Conservation (phyloP, 2,329 filamentous ascomycete species). For the Fusarium beomiforme region DNA sequence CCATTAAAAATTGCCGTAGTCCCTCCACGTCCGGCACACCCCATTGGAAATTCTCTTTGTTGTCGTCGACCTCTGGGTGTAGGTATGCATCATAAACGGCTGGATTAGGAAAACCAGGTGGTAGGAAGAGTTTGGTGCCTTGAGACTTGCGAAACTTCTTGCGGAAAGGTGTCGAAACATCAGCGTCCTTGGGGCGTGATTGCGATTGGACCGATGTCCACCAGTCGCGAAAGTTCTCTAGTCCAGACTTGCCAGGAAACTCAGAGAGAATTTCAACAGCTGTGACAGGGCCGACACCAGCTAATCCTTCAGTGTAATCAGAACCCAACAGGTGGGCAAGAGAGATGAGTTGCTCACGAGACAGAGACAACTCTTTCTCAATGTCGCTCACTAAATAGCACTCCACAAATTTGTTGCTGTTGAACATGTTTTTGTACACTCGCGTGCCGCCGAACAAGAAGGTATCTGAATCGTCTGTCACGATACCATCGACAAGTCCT, state of each 20-base stretch:
- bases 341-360: slow-evolving; percentile 86
- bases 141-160: slow-evolving; percentile 87
- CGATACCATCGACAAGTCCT: slow-evolving; percentile 94
- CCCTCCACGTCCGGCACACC: slow-evolving; percentile 93
- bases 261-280: slow-evolving; percentile 94
- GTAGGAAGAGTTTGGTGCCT: slow-evolving; percentile 85
- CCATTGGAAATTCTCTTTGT: slow-evolving; percentile 87
- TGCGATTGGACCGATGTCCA: slow-evolving; percentile 80
- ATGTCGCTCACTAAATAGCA: slow-evolving; percentile 89
- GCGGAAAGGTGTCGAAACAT: slow-evolving; percentile 72
- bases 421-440: slow-evolving; percentile 99
- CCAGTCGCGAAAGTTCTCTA: slow-evolving; percentile 87
- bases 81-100: slow-evolving; percentile 87
- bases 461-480: slow-evolving; percentile 96
- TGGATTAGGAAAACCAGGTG: slow-evolving; percentile 78
- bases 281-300: slow-evolving; percentile 91
- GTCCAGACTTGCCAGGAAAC: slow-evolving; percentile 70
- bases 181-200: slow-evolving; percentile 71
- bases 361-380: slow-evolving; percentile 87
- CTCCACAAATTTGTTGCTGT: slow-evolving; percentile 96
- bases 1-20: slow-evolving; percentile 84
- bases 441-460: slow-evolving; percentile 96
- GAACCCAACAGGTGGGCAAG: slow-evolving; percentile 91
- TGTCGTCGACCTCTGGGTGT: slow-evolving; percentile 83
- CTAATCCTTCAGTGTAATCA: slow-evolving; percentile 93